phyloP scores from a whole-genome alignment of 441 rosid genomes.

The Gossypium davidsonii region DNA sequence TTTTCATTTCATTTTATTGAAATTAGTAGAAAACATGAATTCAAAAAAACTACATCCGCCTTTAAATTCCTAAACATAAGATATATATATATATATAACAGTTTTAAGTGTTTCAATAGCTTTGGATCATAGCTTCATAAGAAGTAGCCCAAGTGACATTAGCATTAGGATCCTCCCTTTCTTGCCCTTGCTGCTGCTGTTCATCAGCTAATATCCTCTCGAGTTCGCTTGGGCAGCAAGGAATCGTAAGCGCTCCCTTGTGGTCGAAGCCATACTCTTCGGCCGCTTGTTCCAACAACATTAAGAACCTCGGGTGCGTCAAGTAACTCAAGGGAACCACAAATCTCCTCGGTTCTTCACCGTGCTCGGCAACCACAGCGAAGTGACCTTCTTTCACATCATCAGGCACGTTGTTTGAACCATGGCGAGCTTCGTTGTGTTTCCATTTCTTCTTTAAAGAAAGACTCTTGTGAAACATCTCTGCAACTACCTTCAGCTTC shows the following conservation, averaged over 20 bases:
- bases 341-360: conserved; percentile 47
- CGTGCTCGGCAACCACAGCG: conserved; percentile 48
- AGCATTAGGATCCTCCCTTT: not conserved
- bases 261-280: conserved; percentile 62
- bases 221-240: conserved; percentile 49
- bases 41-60: not conserved
- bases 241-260: conserved; percentile 55
- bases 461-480: conserved; percentile 42
- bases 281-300: conserved; percentile 55
- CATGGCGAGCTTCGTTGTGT: conserved; percentile 14
- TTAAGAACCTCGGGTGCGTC: conserved; percentile 44
- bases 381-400: conserved; percentile 75
- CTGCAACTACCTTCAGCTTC: conserved; percentile 44
- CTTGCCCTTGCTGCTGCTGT: conserved; percentile 15
- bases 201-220: conserved; percentile 39
- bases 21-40: no score
- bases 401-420: conserved; percentile 31
- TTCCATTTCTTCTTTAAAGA: conserved; percentile 25
- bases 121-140: conserved; percentile 16
- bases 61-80: not conserved
- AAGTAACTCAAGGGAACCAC: conserved; percentile 46
- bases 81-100: not conserved
- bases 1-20: no score
- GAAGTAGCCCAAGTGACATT: conserved; percentile 14
- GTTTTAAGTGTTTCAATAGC: conserved; percentile 6